Evolutionary conservation across 768 basidiomycete species (phyloP).

Genomic region (Lactarius sanguifluus): DNA sequence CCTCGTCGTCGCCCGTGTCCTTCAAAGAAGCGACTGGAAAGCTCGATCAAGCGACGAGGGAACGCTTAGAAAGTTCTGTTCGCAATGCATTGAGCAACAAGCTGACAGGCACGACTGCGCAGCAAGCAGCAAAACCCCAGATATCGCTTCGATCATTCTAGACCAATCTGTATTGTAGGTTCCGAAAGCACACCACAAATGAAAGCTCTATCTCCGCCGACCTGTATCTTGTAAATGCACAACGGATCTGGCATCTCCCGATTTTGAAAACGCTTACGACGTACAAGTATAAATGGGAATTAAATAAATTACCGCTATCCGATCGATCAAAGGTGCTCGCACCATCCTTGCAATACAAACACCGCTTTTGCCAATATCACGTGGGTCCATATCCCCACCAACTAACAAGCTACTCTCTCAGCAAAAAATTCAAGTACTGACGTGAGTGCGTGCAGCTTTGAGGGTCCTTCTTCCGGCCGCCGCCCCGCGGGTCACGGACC

Average conservation of each 20-base stretch:
- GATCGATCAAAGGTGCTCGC: not conserved
- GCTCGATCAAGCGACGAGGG: slow-evolving; percentile 24
- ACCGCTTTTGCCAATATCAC: slow-evolving; percentile 1
- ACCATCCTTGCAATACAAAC: not conserved
- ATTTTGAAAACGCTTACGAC: slow-evolving; percentile 7
- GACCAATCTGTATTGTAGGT: slow-evolving; percentile 8
- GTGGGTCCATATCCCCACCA: not conserved
- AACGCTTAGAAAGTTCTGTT: slow-evolving; percentile 27
- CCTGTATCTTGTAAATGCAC: slow-evolving; percentile 5
- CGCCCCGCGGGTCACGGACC: slow-evolving; percentile 15
- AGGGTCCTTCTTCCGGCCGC: slow-evolving; percentile 1
- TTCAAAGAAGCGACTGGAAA: slow-evolving; percentile 30
- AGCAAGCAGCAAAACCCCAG: slow-evolving; percentile 26
- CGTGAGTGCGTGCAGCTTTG: not conserved
- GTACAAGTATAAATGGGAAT: not conserved
- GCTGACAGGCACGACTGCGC: slow-evolving; percentile 1
- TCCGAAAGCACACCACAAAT: slow-evolving; percentile 7
- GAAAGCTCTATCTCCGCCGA: not conserved
- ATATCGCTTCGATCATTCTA: slow-evolving; percentile 31
- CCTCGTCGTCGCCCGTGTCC: slow-evolving; percentile 27
- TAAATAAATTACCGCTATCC: not conserved
- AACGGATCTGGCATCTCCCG: not conserved
- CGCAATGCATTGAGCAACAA: slow-evolving; percentile 25
- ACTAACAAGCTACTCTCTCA: not conserved
- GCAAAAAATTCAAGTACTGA: not conserved